phyloP scores from a whole-genome alignment of 1,284 basidiomycete genomes.

The Naganishia cerealis region DNA sequence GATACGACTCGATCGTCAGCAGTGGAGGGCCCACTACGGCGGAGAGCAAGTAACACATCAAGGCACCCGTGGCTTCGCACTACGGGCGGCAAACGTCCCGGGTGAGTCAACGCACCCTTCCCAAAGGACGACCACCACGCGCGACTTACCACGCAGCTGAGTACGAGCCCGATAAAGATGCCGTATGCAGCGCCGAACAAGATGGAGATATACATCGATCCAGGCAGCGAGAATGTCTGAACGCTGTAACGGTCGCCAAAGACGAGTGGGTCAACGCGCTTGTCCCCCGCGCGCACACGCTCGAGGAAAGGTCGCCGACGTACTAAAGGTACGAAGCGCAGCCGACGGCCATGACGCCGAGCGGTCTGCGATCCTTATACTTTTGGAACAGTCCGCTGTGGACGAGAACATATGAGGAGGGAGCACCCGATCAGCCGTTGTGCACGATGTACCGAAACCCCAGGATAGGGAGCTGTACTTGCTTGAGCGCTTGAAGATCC shows the following conservation, averaged over 20 bases:
- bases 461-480: conserved; percentile 34
- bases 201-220: conserved; percentile 97
- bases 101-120: background rate
- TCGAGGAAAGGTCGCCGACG: too few species aligned
- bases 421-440: background rate
- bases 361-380: conserved; percentile 79
- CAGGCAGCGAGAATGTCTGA: conserved; percentile 93
- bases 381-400: conserved; percentile 70
- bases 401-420: background rate
- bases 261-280: background rate
- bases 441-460: conserved; percentile 15
- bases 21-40: conserved; percentile 85
- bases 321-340: conserved; percentile 88
- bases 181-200: conserved; percentile 96
- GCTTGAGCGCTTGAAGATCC: conserved; percentile 76
- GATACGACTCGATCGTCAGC: conserved; percentile 77
- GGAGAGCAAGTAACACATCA: conserved; percentile 89
- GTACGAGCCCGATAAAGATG: conserved; percentile 78
- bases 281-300: too few species aligned
- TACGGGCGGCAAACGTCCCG: conserved; percentile 34
- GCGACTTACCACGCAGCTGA: conserved; percentile 70
- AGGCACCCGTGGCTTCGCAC: conserved; percentile 85
- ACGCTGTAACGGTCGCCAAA: conserved; percentile 60
- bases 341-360: conserved; percentile 76
- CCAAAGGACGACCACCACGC: background rate